Conservation (phyloP, 352 stramenopile genomes). For the Sclerospora graminicola region DNA sequence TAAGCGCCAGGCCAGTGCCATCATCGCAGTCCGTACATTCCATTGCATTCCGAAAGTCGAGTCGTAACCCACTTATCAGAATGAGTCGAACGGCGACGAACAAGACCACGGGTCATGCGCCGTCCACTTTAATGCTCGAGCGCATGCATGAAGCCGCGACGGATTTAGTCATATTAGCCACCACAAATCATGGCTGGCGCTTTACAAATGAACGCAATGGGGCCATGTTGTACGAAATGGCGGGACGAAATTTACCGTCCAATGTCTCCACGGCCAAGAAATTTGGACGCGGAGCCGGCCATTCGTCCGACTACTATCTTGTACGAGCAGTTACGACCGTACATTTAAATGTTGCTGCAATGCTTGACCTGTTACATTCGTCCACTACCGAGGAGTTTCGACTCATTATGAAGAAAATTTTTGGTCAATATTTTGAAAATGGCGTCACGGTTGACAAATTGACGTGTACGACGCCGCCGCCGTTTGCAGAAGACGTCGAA, state of each 20-base stretch:
- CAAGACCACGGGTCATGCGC: slow-evolving; percentile 42
- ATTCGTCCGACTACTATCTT: slow-evolving; percentile 56
- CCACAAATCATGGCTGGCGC: slow-evolving; percentile 33
- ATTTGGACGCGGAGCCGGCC: slow-evolving; percentile 34
- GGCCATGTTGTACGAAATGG: slow-evolving; percentile 52
- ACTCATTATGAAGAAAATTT: slow-evolving; percentile 52
- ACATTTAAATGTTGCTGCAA: slow-evolving; percentile 26
- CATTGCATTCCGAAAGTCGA: slow-evolving; percentile 34
- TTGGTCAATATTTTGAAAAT: slow-evolving; percentile 39
- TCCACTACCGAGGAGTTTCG: slow-evolving; percentile 32
- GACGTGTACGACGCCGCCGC: slow-evolving; percentile 44
- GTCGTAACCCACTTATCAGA: slow-evolving; percentile 17
- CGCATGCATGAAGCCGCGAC: slow-evolving; percentile 44
- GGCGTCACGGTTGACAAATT: slow-evolving; percentile 51
- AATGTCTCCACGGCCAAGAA: slow-evolving; percentile 31
- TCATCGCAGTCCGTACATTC: not conserved
- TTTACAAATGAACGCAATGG: slow-evolving; percentile 41
- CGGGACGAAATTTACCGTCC: slow-evolving; percentile 31
- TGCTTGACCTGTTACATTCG: slow-evolving; percentile 40
- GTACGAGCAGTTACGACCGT: slow-evolving; percentile 52
- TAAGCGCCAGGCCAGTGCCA: slow-evolving; percentile 14
- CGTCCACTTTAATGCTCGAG: slow-evolving; percentile 49
- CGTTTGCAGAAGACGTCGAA: slow-evolving; percentile 28
- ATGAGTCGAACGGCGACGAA: slow-evolving; percentile 40
- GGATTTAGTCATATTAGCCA: slow-evolving; percentile 44